A percentile compares a stretch with the other conserved stretches of the same genome.
Conservation (phyloP, 1,284 basidiomycete species). For the Boletellus deceptivus region DNA sequence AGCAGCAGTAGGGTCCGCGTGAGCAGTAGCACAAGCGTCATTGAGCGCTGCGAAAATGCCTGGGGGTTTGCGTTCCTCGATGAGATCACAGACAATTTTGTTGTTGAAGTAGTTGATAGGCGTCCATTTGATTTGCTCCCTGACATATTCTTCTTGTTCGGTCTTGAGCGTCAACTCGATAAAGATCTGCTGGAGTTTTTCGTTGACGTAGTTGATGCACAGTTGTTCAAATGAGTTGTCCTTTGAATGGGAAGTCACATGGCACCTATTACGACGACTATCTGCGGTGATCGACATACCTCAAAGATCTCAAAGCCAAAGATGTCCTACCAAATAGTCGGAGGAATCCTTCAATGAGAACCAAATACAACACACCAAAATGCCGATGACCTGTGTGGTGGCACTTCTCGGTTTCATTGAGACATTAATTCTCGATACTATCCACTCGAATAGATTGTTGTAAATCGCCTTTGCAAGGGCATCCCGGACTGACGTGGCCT, state of each 20-base stretch:
- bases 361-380: conserved; percentile 56
- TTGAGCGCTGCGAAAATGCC: conserved; percentile 98
- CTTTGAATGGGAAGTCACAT: conserved; percentile 44
- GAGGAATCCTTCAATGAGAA: not conserved
- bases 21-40: conserved; percentile 97
- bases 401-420: conserved; percentile 88
- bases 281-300: conserved; percentile 37
- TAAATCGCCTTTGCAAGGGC: conserved; percentile 96
- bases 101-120: conserved; percentile 98
- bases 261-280: not conserved
- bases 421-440: conserved; percentile 92
- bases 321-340: conserved; percentile 66
- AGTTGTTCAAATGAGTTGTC: conserved; percentile 99
- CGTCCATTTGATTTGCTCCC: conserved; percentile 99
- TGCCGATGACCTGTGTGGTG: conserved; percentile 88
- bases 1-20: conserved; percentile 94
- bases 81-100: conserved; percentile 96
- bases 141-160: conserved; percentile 98
- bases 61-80: conserved; percentile 94
- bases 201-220: conserved; percentile 99
- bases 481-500: conserved; percentile 87
- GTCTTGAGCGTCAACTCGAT: conserved; percentile 99
- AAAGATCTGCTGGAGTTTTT: conserved; percentile 98
- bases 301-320: conserved; percentile 99
- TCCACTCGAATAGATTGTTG: conserved; percentile 99